Evolutionary conservation across 768 basidiomycete species (phyloP), one percentile per base, ranked within the genome.

Genomic region (Brasilioporus rufonigricans): DNA sequence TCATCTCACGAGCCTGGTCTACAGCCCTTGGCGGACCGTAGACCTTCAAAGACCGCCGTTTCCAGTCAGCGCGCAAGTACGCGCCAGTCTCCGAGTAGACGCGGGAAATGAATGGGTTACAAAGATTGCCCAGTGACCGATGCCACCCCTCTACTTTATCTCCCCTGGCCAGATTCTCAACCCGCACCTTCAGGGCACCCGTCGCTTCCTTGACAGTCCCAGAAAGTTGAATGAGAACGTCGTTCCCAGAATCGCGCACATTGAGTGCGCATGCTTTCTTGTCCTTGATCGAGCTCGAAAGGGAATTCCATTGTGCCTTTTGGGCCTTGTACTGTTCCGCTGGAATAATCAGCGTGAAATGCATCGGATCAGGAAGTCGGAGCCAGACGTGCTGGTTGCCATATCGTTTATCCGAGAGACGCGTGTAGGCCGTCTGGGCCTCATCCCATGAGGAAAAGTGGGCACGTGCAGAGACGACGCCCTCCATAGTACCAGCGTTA

Each of bases 171-270:
- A 86, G 63, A 48, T 71, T 77, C 64, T 86, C 85, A 0, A 82
- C 79, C 48, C 83, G 71, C 13, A 85, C 83, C 68, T 85, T 86
- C 55, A 86, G 61, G 5, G 76, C 73, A 1, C 85, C 85, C 1
- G 79, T 74, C 2, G 75, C 76, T 58, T 79, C 77, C 66, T 80
- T 80, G 47, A 79, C 78, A 14, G 78, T 72, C 0, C 84, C 84
- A 1, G 71, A 59, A n/a, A 85, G 72, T 5, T 68, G 74, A 38
- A 85, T 73, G 16, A 70, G 66, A 41, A 78, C 72, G 9, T 43
- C 44, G 32, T 62, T 60, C 23, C 59, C 62, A 10, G 23, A 38
- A 24, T 70, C 64, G 21, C 57, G 61, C 5, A 77, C 63, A 33
- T 65, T 52, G 19, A 80, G 59, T 23, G 69, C 62, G 35, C 71